These are phyloP conservation scores for Vigna trinervia DNA, from an alignment of 306 rosid genomes.

Conservation along the genomic window DNA sequence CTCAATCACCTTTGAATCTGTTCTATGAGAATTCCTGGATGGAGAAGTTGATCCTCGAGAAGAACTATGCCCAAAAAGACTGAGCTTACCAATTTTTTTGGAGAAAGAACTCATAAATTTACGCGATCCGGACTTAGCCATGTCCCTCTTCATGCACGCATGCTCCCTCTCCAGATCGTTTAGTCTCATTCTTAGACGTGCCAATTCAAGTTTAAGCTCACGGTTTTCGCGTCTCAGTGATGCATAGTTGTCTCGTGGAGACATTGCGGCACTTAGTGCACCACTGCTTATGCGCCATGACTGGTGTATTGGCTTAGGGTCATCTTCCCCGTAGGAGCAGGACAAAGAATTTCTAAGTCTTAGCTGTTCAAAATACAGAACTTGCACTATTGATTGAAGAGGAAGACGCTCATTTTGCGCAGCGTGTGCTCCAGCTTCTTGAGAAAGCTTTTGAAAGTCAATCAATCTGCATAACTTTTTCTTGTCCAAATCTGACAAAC, in stretches of 20 bases:
- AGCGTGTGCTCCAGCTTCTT: slow-evolving; percentile 99
- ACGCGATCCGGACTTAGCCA: slow-evolving; percentile 85
- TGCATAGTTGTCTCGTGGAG: slow-evolving; percentile 97
- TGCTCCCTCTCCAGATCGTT: slow-evolving; percentile 97
- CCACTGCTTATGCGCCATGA: slow-evolving; percentile 97
- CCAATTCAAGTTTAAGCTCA: slow-evolving; percentile 92
- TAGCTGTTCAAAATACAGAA: slow-evolving; percentile 90
- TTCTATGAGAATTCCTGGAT: slow-evolving; percentile 85
- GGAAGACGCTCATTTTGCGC: slow-evolving; percentile 99
- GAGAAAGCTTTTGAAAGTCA: slow-evolving; percentile 96
- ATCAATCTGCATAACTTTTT: slow-evolving; percentile 86
- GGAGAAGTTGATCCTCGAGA: slow-evolving; percentile 95
- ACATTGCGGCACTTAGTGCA: slow-evolving; percentile 98
- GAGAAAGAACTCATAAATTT: slow-evolving; percentile 92
- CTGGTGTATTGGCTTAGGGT: slow-evolving; percentile 85
- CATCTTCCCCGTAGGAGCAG: slow-evolving; percentile 75
- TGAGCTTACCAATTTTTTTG: slow-evolving; percentile 74
- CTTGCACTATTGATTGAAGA: slow-evolving; percentile 95
- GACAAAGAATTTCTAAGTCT: slow-evolving; percentile 82
- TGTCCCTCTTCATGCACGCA: slow-evolving; percentile 98
- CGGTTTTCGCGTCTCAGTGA: slow-evolving; percentile 97
- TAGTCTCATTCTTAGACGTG: slow-evolving; percentile 85
- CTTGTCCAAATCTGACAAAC: slow-evolving; percentile 76
- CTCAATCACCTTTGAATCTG: slow-evolving; percentile 90
- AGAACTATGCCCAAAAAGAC: slow-evolving; percentile 80